These are phyloP conservation scores for Aspergillus costaricaensis DNA, from an alignment of 2,329 filamentous ascomycete species.

Conservation along the genomic window DNA sequence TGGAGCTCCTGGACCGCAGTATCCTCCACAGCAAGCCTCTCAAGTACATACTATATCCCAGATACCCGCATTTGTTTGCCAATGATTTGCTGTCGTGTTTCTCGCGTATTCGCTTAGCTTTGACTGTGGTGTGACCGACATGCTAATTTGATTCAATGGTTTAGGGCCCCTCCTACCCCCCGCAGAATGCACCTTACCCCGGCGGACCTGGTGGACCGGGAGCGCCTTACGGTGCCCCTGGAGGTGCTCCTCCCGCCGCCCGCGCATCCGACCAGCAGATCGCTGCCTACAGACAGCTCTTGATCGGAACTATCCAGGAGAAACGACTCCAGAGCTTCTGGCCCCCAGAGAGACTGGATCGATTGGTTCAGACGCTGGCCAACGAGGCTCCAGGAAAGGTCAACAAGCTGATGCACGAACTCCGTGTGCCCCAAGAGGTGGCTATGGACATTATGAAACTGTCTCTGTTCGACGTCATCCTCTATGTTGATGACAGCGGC, in stretches of 20 bases:
- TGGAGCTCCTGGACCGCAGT: constrained; percentile 33
- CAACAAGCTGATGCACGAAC: constrained; percentile 58
- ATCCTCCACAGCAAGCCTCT: constrained; percentile 37
- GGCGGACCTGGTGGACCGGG: constrained; percentile 27
- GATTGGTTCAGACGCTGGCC: constrained; percentile 35
- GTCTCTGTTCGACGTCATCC: constrained; percentile 62
- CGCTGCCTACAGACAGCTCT: constrained; percentile 57
- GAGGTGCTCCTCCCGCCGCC: constrained; percentile 31
- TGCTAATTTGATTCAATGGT: neutral
- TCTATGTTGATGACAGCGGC: constrained; percentile 69
- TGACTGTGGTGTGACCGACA: neutral
- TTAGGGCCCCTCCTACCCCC: constrained; percentile 31
- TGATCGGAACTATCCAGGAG: constrained; percentile 60
- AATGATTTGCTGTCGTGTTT: constrained; percentile 7
- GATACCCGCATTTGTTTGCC: constrained; percentile 6
- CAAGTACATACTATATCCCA: constrained; percentile 35
- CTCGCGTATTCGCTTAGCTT: neutral
- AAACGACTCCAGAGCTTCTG: constrained; percentile 62
- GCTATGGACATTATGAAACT: constrained; percentile 65
- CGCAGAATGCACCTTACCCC: constrained; percentile 36
- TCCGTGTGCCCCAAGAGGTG: constrained; percentile 61
- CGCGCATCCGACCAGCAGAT: constrained; percentile 54
- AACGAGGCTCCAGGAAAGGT: constrained; percentile 47
- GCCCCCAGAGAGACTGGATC: constrained; percentile 52
- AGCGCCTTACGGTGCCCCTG: constrained; percentile 33